Conservation (phyloP, 441 rosid genomes). For the Mallotus japonicus region DNA sequence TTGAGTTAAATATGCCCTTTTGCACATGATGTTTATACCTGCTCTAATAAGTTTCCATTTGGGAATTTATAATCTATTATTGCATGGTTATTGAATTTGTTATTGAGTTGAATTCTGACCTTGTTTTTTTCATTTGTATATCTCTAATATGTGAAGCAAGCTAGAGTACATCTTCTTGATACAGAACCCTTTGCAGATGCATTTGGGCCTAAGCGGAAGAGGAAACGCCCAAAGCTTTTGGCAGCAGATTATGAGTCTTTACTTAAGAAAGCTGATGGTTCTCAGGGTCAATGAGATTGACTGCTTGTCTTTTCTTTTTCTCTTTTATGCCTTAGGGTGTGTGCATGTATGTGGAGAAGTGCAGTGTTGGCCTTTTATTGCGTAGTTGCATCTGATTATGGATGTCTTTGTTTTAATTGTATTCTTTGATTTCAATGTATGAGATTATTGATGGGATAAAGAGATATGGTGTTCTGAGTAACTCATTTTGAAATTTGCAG, state of each 20-base stretch:
- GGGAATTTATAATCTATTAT: background rate
- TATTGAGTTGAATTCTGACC: background rate
- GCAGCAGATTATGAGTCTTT: conserved; percentile 85
- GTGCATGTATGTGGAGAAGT: too few relatives aligned
- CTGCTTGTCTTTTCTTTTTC: background rate
- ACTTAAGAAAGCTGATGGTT: conserved; percentile 67
- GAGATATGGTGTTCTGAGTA: background rate
- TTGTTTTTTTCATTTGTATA: conserved; percentile 8
- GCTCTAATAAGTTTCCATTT: background rate
- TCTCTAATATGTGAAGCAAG: conserved; percentile 49
- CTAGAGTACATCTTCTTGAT: conserved; percentile 85
- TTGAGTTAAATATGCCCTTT: too few relatives aligned
- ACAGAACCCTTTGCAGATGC: conserved; percentile 84
- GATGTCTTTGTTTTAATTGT: background rate
- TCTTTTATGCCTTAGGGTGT: too few relatives aligned
- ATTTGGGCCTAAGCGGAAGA: conserved; percentile 76
- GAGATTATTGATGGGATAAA: background rate
- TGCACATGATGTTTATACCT: background rate
- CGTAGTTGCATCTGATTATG: too few relatives aligned
- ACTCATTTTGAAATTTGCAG: conserved; percentile 36
- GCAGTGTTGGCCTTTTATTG: background rate
- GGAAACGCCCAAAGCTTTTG: conserved; percentile 79
- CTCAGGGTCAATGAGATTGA: conserved; percentile 55
- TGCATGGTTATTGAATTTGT: background rate
- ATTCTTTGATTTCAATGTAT: background rate